These are phyloP conservation scores for Phytophthora fragariaefolia DNA, from an alignment of 352 stramenopile species.

Conservation along the genomic window DNA sequence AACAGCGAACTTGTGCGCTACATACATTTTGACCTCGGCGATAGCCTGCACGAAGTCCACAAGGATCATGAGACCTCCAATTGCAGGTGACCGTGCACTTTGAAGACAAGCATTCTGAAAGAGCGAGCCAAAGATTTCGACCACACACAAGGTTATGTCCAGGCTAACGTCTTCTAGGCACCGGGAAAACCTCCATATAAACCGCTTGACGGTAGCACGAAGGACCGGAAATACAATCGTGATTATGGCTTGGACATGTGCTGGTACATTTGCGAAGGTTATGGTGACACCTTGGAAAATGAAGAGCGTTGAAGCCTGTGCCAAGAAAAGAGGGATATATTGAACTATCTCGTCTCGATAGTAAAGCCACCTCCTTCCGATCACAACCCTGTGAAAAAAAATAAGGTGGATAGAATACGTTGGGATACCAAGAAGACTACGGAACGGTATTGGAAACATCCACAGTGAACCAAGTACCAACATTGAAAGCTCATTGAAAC, in stretches of 20 bases:
- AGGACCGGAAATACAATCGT: conserved; percentile 20
- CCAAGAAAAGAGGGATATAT: conserved; percentile 22
- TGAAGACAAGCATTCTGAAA: conserved; percentile 39
- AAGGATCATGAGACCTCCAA: conserved; percentile 16
- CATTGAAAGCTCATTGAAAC: conserved; percentile 18
- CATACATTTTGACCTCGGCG: conserved; percentile 18
- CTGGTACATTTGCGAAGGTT: conserved; percentile 11
- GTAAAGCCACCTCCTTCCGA: conserved; percentile 2
- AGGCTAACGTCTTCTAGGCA: conserved; percentile 34
- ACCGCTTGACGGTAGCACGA: conserved; percentile 22
- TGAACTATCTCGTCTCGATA: conserved; percentile 1
- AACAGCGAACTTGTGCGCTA: conserved; percentile 32
- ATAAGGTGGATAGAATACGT: not conserved
- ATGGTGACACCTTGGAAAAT: conserved; percentile 28
- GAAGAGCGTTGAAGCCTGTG: conserved; percentile 26
- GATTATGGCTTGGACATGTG: conserved; percentile 2
- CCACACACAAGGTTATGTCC: conserved; percentile 32
- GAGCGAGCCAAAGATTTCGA: conserved; percentile 39
- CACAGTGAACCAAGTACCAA: conserved; percentile 8
- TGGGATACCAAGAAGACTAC: conserved; percentile 13
- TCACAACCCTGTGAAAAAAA: not conserved
- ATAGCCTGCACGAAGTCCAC: conserved; percentile 21
- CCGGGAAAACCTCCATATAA: conserved; percentile 20
- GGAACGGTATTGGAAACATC: conserved; percentile 31
- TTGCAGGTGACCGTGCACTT: conserved; percentile 10